These are phyloP conservation scores for Cyphellophora europaea DNA, from an alignment of 2,329 filamentous ascomycete genomes.

Conservation along the genomic window DNA sequence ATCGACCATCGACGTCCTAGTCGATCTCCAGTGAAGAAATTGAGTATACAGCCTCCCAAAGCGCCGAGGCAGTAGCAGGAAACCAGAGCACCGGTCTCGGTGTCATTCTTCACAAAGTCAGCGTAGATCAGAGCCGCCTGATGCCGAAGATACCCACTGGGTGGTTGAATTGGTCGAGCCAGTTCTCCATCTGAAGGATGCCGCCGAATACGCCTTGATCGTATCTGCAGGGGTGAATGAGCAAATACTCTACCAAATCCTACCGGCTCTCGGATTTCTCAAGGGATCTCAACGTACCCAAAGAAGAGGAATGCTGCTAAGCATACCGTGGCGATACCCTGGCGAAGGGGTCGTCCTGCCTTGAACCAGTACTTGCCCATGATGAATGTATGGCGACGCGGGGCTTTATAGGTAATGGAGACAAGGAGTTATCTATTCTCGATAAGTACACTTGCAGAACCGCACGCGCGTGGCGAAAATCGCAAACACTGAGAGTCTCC, in stretches of 20 bases:
- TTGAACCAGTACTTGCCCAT: slow-evolving; percentile 2
- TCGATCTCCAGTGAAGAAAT: slow-evolving; percentile 23
- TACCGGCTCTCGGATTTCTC: no score
- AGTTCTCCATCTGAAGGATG: slow-evolving; percentile 22
- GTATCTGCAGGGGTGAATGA: no score
- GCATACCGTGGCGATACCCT: slow-evolving; percentile 28
- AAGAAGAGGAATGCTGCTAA: slow-evolving; percentile 17
- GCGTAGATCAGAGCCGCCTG: no score
- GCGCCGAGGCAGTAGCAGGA: slow-evolving; percentile 18
- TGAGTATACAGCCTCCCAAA: slow-evolving; percentile 23
- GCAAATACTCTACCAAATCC: no score
- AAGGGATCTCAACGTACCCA: no score
- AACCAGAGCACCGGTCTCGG: slow-evolving; percentile 17
- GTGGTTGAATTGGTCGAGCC: slow-evolving; percentile 6
- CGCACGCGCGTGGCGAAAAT: no score
- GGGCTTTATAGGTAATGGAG: no score
- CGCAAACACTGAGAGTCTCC: no score
- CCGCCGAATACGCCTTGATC: slow-evolving; percentile 29
- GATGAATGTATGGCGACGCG: no score
- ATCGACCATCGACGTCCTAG: slow-evolving; percentile 25
- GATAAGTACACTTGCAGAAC: no score
- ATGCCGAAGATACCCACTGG: no score
- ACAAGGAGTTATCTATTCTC: no score
- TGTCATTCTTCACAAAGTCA: slow-evolving; percentile 6
- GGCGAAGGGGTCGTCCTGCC: slow-evolving; percentile 16